Conservation (phyloP, 2,329 filamentous ascomycete genomes). For the Fusarium illudens region DNA sequence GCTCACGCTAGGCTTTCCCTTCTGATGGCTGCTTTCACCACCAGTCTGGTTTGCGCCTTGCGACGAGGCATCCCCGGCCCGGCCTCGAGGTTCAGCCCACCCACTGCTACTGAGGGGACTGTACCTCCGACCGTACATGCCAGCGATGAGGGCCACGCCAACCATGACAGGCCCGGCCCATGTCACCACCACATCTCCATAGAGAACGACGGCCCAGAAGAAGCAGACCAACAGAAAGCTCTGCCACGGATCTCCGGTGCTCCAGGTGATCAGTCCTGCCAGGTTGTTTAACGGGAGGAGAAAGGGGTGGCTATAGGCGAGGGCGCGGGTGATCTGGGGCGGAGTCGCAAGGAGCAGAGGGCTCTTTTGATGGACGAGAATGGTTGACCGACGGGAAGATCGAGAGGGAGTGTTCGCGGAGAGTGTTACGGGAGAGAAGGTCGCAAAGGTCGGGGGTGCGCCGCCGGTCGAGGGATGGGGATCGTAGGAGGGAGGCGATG, state of each 20-base stretch:
- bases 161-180: constrained; percentile 85
- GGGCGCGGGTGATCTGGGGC: constrained; percentile 89
- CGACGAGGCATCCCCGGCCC: constrained; percentile 42
- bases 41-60: constrained; percentile 25
- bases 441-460: constrained; percentile 78
- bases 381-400: constrained; percentile 79
- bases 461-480: constrained; percentile 47
- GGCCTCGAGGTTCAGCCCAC: constrained; percentile 64
- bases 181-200: constrained; percentile 83
- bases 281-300: constrained; percentile 87
- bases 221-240: constrained; percentile 86
- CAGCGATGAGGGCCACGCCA: constrained; percentile 80
- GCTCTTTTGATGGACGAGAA: constrained; percentile 96
- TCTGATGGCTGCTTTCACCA: constrained; percentile 37
- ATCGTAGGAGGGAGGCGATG: constrained; percentile 46
- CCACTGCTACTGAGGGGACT: constrained; percentile 89
- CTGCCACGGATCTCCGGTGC: constrained; percentile 92
- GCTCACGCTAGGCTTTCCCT: constrained; percentile 36
- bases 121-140: constrained; percentile 92
- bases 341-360: constrained; percentile 92
- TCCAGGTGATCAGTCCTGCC: constrained; percentile 90
- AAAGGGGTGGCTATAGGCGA: constrained; percentile 96
- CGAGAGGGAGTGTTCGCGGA: constrained; percentile 70
- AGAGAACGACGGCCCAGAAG: constrained; percentile 88
- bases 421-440: constrained; percentile 87